These are phyloP conservation scores for Taxawa tesnikishii DNA, from an alignment of 2,329 filamentous ascomycete genomes.

Conservation along the genomic window DNA sequence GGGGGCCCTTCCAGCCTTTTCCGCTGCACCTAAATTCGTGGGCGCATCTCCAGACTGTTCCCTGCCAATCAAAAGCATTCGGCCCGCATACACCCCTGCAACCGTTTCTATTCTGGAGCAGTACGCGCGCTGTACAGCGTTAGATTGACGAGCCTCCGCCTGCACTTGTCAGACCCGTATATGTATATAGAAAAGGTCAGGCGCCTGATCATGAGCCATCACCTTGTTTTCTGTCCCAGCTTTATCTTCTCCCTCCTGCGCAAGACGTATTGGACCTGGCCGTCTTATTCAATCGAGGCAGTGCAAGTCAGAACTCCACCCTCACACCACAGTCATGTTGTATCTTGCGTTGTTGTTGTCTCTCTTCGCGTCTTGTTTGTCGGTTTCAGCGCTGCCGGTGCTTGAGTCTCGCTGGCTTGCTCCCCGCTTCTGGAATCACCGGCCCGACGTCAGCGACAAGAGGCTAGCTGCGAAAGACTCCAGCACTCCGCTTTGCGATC, in stretches of 20 bases:
- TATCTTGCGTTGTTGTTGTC: neutral
- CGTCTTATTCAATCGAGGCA: neutral
- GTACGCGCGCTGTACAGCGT: neutral
- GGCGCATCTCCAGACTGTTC: neutral
- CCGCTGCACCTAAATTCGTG: too few relatives aligned
- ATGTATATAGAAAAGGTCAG: neutral
- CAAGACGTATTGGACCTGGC: neutral
- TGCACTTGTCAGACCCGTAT: neutral
- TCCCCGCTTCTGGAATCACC: slow-evolving; percentile 3
- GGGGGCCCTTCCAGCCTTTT: too few relatives aligned
- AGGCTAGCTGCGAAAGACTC: slow-evolving; percentile 1
- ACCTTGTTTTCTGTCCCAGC: neutral
- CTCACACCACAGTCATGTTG: neutral
- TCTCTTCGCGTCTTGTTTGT: neutral
- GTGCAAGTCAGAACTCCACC: neutral
- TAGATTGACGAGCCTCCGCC: neutral
- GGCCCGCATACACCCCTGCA: neutral
- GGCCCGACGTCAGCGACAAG: neutral
- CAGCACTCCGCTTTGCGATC: slow-evolving; percentile 2
- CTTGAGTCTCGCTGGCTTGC: slow-evolving; percentile 3
- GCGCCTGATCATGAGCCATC: neutral
- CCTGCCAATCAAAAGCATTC: neutral
- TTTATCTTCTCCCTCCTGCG: neutral
- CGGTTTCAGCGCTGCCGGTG: slow-evolving; percentile 1
- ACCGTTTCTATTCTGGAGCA: neutral